A percentile compares a stretch with the other conserved stretches of the same genome.
Conservation (phyloP, 495 filamentous ascomycete genomes). For the Neurospora intermedia region DNA sequence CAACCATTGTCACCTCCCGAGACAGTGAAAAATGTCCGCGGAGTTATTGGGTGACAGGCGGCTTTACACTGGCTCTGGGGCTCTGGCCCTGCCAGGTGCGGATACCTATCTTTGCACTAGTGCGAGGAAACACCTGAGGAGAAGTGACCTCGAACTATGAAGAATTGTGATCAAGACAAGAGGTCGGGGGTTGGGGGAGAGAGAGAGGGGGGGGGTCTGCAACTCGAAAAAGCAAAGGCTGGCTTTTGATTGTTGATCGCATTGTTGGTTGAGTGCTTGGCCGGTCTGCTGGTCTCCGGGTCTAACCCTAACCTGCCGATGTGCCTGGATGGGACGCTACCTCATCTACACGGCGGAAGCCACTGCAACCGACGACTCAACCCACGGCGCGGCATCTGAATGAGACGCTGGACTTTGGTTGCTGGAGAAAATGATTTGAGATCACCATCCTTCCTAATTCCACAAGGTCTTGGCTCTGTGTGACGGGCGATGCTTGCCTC, state of each 20-base stretch:
- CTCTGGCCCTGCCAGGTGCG: neutral
- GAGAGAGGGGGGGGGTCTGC: neutral
- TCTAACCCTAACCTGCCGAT: neutral
- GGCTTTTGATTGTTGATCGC: neutral
- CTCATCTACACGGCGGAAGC: neutral
- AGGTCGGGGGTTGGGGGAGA: neutral
- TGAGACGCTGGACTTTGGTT: neutral
- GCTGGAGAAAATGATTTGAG: neutral
- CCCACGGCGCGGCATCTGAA: neutral
- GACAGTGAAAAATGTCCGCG: neutral
- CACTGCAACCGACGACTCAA: neutral
- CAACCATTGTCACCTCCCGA: neutral
- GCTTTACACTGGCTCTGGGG: neutral
- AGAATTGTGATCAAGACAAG: neutral
- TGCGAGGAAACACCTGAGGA: neutral
- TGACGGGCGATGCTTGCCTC: neutral
- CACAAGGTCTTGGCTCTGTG: neutral
- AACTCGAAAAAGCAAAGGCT: neutral
- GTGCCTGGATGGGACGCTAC: neutral
- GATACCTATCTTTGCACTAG: neutral
- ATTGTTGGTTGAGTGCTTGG: neutral
- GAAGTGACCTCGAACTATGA: neutral
- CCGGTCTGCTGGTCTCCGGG: neutral
- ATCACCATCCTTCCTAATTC: neutral
- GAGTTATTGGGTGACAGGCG: neutral